A percentile compares a stretch with the other conserved stretches of the same genome.
Evolutionary conservation across 495 filamentous ascomycete genomes (phyloP).

Genomic region (Astrothelium macrocarpum): DNA sequence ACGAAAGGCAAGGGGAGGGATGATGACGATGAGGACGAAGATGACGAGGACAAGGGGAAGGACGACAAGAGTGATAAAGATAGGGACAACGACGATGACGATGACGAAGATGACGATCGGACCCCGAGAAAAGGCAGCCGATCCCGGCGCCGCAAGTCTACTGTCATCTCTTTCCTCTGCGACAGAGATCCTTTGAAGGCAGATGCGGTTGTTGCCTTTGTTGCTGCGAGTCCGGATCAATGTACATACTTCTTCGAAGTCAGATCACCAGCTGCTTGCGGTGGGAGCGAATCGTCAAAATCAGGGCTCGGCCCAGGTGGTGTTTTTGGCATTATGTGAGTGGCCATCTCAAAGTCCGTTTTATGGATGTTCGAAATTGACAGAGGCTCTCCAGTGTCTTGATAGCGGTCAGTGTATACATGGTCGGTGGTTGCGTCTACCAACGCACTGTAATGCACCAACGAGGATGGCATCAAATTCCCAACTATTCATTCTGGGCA

Average conservation of each 20-base stretch:
- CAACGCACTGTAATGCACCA: slow-evolving; percentile 92
- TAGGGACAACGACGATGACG: slow-evolving; percentile 30
- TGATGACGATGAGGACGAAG: slow-evolving; percentile 23
- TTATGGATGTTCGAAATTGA: slow-evolving; percentile 12
- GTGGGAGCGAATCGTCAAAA: slow-evolving; percentile 51
- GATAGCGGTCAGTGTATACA: slow-evolving; percentile 77
- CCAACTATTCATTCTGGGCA: slow-evolving; percentile 89
- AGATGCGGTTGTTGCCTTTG: slow-evolving; percentile 62
- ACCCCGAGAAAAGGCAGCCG: slow-evolving; percentile 9
- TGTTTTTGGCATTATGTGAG: slow-evolving; percentile 87
- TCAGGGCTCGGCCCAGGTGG: slow-evolving; percentile 68
- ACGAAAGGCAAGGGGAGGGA: neutral
- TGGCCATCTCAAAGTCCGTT: slow-evolving; percentile 5
- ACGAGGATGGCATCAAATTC: slow-evolving; percentile 88
- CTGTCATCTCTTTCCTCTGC: slow-evolving; percentile 87
- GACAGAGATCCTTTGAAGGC: slow-evolving; percentile 59
- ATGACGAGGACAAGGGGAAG: slow-evolving; percentile 35
- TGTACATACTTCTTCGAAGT: slow-evolving; percentile 97
- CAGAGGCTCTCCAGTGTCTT: slow-evolving; percentile 33
- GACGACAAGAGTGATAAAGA: slow-evolving; percentile 34
- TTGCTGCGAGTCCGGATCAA: slow-evolving; percentile 71
- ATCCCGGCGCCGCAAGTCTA: slow-evolving; percentile 60
- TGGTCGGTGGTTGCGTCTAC: slow-evolving; percentile 89
- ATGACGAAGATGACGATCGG: slow-evolving; percentile 30
- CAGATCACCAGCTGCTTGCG: slow-evolving; percentile 79